phyloP scores from a whole-genome alignment of 1,139 yeast species.

The Kurtzmaniella quercitrusa region DNA sequence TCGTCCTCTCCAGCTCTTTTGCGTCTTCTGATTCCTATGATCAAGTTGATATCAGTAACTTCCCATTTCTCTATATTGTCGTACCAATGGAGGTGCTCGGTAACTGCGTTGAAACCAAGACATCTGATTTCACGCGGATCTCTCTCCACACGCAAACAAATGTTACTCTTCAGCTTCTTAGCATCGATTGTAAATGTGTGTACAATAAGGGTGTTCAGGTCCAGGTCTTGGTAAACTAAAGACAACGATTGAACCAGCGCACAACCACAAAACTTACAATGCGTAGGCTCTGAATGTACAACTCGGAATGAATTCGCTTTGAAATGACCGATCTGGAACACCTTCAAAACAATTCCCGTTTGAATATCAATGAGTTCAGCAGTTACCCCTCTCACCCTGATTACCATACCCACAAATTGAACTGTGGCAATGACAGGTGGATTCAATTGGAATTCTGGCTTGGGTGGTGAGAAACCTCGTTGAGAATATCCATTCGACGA shows the following conservation, averaged over 20 bases:
- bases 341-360: conserved; percentile 61
- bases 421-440: conserved; percentile 39
- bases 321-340: conserved; percentile 58
- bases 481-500: neutral
- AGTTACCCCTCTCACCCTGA: conserved; percentile 47
- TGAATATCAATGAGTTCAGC: conserved; percentile 75
- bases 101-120: conserved; percentile 72
- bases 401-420: conserved; percentile 68
- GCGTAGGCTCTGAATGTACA: conserved; percentile 80
- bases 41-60: conserved; percentile 68
- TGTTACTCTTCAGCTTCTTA: conserved; percentile 71
- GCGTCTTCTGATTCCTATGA: conserved; percentile 64
- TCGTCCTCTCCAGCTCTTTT: conserved; percentile 17
- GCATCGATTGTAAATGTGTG: conserved; percentile 67
- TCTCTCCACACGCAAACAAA: conserved; percentile 85
- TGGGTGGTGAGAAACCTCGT: neutral
- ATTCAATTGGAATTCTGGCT: conserved; percentile 14
- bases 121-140: conserved; percentile 90
- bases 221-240: conserved; percentile 62
- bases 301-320: conserved; percentile 59
- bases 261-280: conserved; percentile 88
- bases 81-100: conserved; percentile 67
- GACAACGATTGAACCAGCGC: conserved; percentile 73
- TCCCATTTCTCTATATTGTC: conserved; percentile 72
- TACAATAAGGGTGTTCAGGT: conserved; percentile 54